Evolutionary conservation across 1,284 basidiomycete genomes (phyloP).

Genomic region (Xerocomus amazonicus): DNA sequence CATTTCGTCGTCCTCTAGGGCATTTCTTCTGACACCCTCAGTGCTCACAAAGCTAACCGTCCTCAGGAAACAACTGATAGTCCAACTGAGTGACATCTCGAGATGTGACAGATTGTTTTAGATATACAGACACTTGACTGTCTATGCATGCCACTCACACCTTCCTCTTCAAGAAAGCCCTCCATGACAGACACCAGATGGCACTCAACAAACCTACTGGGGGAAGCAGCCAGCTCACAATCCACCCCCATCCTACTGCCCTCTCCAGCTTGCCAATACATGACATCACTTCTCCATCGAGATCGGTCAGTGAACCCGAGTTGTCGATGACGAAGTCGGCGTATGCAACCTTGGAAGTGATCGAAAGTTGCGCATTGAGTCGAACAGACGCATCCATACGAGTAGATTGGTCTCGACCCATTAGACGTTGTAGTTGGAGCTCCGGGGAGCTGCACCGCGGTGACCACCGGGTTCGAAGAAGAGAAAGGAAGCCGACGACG

Average conservation of each 20-base stretch:
- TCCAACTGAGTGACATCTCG: no score
- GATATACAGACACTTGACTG: neutral
- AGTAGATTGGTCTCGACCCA: constrained; percentile 61
- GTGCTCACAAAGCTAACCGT: no score
- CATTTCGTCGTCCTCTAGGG: no score
- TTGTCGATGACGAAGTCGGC: constrained; percentile 92
- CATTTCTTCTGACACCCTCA: no score
- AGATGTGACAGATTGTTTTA: no score
- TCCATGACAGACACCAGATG: constrained; percentile 23
- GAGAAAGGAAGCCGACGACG: constrained; percentile 22
- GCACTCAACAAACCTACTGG: constrained; percentile 55
- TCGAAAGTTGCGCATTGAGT: constrained; percentile 78
- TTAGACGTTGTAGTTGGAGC: constrained; percentile 78
- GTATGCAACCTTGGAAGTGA: constrained; percentile 75
- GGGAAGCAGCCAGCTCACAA: constrained; percentile 80
- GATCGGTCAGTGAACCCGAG: constrained; percentile 67
- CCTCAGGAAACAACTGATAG: no score
- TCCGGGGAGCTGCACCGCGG: constrained; percentile 53
- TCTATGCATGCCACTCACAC: neutral
- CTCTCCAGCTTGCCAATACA: constrained; percentile 58
- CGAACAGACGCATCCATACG: constrained; percentile 67
- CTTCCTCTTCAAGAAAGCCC: constrained; percentile 16
- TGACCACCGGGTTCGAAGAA: neutral
- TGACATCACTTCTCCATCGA: constrained; percentile 65
- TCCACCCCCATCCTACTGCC: constrained; percentile 61